Percentiles rank a stretch among this genome's conserved stretches.
These are phyloP conservation scores for Sugiyamaella boreocaroliniensis DNA, from an alignment of 805 yeast species.

Conservation along the genomic window DNA sequence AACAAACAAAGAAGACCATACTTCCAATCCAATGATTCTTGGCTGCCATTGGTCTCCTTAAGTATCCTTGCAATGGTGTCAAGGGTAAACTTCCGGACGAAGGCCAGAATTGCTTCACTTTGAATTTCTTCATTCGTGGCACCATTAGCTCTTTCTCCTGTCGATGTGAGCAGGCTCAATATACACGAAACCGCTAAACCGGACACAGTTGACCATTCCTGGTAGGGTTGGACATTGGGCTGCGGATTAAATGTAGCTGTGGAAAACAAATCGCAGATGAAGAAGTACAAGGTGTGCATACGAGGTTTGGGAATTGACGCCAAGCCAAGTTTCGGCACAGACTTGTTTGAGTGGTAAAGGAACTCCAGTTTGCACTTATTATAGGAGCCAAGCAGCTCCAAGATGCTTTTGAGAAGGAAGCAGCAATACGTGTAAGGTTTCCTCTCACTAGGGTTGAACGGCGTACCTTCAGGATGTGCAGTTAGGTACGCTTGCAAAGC, in stretches of 20 bases:
- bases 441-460: constrained; percentile 33
- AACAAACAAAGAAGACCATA: constrained; percentile 52
- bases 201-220: constrained; percentile 48
- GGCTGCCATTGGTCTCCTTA: constrained; percentile 41
- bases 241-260: constrained; percentile 37
- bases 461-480: constrained; percentile 8
- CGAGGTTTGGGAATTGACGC: constrained; percentile 50
- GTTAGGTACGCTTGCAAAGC: constrained; percentile 10
- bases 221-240: constrained; percentile 10
- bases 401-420: constrained; percentile 58
- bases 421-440: constrained; percentile 57
- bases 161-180: constrained; percentile 55
- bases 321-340: constrained; percentile 24
- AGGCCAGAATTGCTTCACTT: constrained; percentile 60
- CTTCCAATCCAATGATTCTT: constrained; percentile 36
- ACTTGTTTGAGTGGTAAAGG: constrained; percentile 64
- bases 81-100: constrained; percentile 64
- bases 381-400: constrained; percentile 72
- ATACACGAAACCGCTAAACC: constrained; percentile 56
- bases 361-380: constrained; percentile 77
- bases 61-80: constrained; percentile 61
- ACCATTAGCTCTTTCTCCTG: constrained; percentile 38
- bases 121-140: constrained; percentile 29
- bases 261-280: constrained; percentile 67
- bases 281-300: constrained; percentile 67